Evolutionary conservation across 2,329 filamentous ascomycete species (phyloP).

Genomic region (Aspergillus niger): DNA sequence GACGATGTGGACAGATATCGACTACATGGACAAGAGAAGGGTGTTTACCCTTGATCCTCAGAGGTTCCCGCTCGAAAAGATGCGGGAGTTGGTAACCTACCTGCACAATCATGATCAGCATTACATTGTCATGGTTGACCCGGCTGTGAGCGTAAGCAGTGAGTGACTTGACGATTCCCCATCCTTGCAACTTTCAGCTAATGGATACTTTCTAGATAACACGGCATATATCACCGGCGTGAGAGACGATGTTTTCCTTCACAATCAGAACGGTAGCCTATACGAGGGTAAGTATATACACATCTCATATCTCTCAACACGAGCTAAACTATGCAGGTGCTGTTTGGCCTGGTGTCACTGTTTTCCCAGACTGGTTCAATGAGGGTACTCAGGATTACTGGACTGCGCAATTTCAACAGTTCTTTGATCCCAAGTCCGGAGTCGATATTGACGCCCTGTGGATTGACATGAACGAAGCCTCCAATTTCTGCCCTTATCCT

Average conservation of each 20-base stretch:
- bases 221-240: constrained; percentile 63
- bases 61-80: constrained; percentile 44
- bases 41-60: constrained; percentile 45
- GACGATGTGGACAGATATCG: constrained; percentile 51
- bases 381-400: constrained; percentile 67
- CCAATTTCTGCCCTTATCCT: constrained; percentile 58
- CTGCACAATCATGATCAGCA: constrained; percentile 69
- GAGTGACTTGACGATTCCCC: constrained; percentile 12
- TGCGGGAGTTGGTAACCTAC: constrained; percentile 66
- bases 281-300: constrained; percentile 44
- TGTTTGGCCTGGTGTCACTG: constrained; percentile 75
- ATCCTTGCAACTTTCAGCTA: background rate
- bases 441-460: constrained; percentile 77
- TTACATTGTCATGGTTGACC: constrained; percentile 77
- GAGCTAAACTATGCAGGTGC: constrained; percentile 52
- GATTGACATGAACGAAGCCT: constrained; percentile 69
- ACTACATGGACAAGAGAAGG: constrained; percentile 43
- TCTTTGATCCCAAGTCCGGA: constrained; percentile 65
- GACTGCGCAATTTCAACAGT: constrained; percentile 66
- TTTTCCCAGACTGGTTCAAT: constrained; percentile 77
- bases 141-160: constrained; percentile 45
- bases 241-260: constrained; percentile 58
- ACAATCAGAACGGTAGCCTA: constrained; percentile 56
- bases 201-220: constrained; percentile 45
- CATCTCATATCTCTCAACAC: background rate